Evolutionary conservation across 2,329 filamentous ascomycete species (phyloP).

Genomic region (Purpureocillium takamizusanense): DNA sequence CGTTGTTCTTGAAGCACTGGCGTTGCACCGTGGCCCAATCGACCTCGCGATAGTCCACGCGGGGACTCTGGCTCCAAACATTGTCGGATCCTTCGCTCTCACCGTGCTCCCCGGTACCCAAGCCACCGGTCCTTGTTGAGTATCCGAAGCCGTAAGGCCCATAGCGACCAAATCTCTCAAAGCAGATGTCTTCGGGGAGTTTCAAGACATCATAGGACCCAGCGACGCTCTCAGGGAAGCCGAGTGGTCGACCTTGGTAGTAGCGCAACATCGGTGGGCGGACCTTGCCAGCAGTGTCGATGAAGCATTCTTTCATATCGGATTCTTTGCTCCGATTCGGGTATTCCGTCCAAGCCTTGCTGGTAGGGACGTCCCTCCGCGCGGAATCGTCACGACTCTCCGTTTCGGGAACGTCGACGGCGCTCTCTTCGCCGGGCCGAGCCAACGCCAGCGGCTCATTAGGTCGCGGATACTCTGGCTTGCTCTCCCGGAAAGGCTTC

Average conservation of each 20-base stretch:
- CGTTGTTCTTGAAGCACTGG: slow-evolving; percentile 64
- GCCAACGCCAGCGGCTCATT: slow-evolving; percentile 38
- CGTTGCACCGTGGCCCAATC: slow-evolving; percentile 74
- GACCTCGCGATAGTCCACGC: slow-evolving; percentile 68
- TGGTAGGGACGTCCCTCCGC: slow-evolving; percentile 15
- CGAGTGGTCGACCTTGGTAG: slow-evolving; percentile 69
- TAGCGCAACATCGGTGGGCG: slow-evolving; percentile 62
- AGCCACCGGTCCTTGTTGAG: slow-evolving; percentile 65
- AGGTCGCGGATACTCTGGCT: slow-evolving; percentile 70
- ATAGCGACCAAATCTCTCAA: slow-evolving; percentile 81
- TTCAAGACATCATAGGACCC: slow-evolving; percentile 81
- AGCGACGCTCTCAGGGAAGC: slow-evolving; percentile 75
- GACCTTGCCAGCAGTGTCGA: slow-evolving; percentile 59
- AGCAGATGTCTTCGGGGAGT: slow-evolving; percentile 79
- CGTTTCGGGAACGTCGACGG: not conserved
- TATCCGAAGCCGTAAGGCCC: slow-evolving; percentile 90
- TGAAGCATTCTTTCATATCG: slow-evolving; percentile 64
- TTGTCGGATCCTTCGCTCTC: slow-evolving; percentile 72
- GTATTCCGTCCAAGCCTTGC: slow-evolving; percentile 25
- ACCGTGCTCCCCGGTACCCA: slow-evolving; percentile 76
- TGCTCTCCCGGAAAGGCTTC: slow-evolving; percentile 54
- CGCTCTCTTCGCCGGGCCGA: slow-evolving; percentile 6
- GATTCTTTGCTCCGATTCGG: slow-evolving; percentile 30
- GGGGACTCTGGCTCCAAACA: slow-evolving; percentile 63
- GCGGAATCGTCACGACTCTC: not conserved